These are phyloP conservation scores for Pythium volutum DNA, from an alignment of 352 stramenopile species.

Conservation along the genomic window DNA sequence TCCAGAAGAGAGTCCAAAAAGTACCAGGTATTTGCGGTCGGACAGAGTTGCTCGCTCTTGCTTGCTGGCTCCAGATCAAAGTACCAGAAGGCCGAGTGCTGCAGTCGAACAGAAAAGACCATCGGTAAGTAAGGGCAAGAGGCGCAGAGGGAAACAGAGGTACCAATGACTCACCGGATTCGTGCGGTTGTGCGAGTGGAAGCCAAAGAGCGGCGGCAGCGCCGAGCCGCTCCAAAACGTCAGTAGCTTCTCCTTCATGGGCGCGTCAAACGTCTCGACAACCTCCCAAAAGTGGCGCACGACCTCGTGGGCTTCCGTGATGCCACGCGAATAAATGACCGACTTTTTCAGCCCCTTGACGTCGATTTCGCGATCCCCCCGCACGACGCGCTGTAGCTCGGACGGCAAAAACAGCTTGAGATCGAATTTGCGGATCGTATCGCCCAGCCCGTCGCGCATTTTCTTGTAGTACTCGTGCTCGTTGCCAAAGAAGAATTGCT, in stretches of 20 bases:
- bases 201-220: slow-evolving; percentile 68
- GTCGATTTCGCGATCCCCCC: slow-evolving; percentile 52
- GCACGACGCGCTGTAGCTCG: slow-evolving; percentile 51
- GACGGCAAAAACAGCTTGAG: slow-evolving; percentile 54
- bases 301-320: slow-evolving; percentile 38
- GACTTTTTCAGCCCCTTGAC: slow-evolving; percentile 44
- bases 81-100: slow-evolving; percentile 69
- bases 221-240: slow-evolving; percentile 77
- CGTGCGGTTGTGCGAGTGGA: slow-evolving; percentile 48
- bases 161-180: slow-evolving; percentile 43
- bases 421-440: slow-evolving; percentile 52
- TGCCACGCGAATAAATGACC: slow-evolving; percentile 56
- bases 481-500: slow-evolving; percentile 62
- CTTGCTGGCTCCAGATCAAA: slow-evolving; percentile 57
- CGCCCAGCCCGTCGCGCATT: slow-evolving; percentile 50
- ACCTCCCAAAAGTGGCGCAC: slow-evolving; percentile 65
- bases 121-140: background rate
- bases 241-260: slow-evolving; percentile 49
- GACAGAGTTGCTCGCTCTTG: slow-evolving; percentile 40
- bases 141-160: background rate
- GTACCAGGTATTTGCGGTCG: slow-evolving; percentile 76
- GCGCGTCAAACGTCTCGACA: slow-evolving; percentile 56
- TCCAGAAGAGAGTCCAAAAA: no score
- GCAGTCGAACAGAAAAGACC: background rate
- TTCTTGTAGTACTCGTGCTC: slow-evolving; percentile 57